Percentiles rank a stretch among this genome's conserved stretches.
Evolutionary conservation across 2,329 filamentous ascomycete genomes (phyloP).

Genomic region (Ceratocystiopsis minuta): DNA sequence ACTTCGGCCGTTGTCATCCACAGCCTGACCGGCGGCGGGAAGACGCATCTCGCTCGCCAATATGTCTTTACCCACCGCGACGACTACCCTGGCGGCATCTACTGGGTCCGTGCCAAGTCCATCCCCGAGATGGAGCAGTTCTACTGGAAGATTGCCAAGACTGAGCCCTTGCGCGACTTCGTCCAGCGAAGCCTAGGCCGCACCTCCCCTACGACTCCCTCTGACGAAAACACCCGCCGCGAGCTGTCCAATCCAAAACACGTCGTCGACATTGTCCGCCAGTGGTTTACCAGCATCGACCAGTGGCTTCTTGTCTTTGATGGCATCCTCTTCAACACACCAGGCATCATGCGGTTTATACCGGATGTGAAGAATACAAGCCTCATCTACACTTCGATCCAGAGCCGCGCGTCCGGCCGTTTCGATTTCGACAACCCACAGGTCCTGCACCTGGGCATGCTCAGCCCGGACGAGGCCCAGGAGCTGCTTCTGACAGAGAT

Average conservation of each 20-base stretch:
- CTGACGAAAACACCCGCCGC: conserved; percentile 6
- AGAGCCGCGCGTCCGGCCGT: conserved; percentile 35
- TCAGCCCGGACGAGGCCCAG: conserved; percentile 39
- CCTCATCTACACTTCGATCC: conserved; percentile 51
- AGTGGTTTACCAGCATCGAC: conserved; percentile 42
- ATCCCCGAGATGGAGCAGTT: conserved; percentile 38
- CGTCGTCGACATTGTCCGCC: conserved; percentile 37
- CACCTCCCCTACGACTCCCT: background rate
- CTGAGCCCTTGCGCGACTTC: conserved; percentile 21
- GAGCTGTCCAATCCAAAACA: conserved; percentile 19
- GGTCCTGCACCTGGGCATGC: conserved; percentile 34
- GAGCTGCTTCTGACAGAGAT: conserved; percentile 44
- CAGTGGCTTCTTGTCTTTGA: conserved; percentile 53
- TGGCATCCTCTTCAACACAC: conserved; percentile 42
- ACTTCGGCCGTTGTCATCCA: conserved; percentile 46
- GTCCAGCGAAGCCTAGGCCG: conserved; percentile 19
- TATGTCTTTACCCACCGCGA: conserved; percentile 43
- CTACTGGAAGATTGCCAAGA: conserved; percentile 45
- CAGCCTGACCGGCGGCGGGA: conserved; percentile 47
- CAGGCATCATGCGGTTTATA: conserved; percentile 41
- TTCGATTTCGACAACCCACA: conserved; percentile 41
- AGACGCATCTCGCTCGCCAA: conserved; percentile 49
- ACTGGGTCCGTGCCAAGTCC: conserved; percentile 50
- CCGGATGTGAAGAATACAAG: conserved; percentile 44
- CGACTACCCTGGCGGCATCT: conserved; percentile 46